Evolutionary conservation across 1,139 yeast genomes (phyloP), one percentile per base, ranked within the genome.

Genomic region (Geotrichum citri-aurantii): DNA sequence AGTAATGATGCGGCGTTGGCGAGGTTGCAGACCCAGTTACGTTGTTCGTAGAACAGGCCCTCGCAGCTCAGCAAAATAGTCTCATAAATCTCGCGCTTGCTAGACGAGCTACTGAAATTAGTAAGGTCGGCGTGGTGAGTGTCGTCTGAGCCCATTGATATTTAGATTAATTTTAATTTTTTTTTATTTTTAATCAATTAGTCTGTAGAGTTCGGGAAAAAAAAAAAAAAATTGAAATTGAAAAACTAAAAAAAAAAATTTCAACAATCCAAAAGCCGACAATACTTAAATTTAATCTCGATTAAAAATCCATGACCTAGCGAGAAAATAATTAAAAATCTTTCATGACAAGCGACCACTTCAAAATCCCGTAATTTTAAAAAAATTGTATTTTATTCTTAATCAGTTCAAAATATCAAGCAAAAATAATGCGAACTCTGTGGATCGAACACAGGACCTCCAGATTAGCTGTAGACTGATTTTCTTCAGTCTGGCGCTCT

Each of bases 361-460:
- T n/a, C n/a, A n/a, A n/a, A n/a, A n/a, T n/a, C n/a, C n/a, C n/a
- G n/a, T n/a, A n/a, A n/a, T n/a, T n/a, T n/a, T n/a, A n/a, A n/a
- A n/a, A n/a, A n/a, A n/a, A n/a, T n/a, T n/a, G n/a, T n/a, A n/a
- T n/a, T n/a, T n/a, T n/a, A n/a, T n/a, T n/a, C n/a, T n/a, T n/a
- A n/a, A n/a, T n/a, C n/a, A n/a, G n/a, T n/a, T n/a, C n/a, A n/a
- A n/a, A n/a, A n/a, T n/a, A n/a, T n/a, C n/a, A n/a, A n/a, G n/a
- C n/a, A 37, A 37, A 37, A 37, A 6, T 37, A 31, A 10, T 85
- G 92, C 91, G 88, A 83, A 77, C 82, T 85, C 87, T 85, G 91
- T 84, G 92, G 91, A 85, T 86, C 87, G 92, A 86, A 86, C 92
- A 84, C 91, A 84, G 86, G 90, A 85, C 92, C 90, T 86, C 81